Evolutionary conservation across 495 filamentous ascomycete species (phyloP).

Genomic region (Haplographium delicatum): DNA sequence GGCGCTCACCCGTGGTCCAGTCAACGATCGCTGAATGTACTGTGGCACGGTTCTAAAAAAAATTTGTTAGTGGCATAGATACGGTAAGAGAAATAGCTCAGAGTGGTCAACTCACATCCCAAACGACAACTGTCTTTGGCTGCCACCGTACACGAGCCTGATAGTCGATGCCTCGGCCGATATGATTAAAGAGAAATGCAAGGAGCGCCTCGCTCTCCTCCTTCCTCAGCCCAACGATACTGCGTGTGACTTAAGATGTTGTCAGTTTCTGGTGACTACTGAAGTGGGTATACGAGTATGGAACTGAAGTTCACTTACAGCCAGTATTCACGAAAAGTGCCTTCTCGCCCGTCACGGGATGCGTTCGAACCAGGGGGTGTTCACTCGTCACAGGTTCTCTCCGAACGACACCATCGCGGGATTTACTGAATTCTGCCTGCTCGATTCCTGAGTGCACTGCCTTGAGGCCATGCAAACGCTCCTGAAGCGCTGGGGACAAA

Average conservation of each 20-base stretch:
- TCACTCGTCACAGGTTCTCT: constrained; percentile 62
- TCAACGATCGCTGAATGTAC: constrained; percentile 54
- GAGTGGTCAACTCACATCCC: constrained; percentile 49
- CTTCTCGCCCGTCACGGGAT: constrained; percentile 79
- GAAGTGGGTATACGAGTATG: too few relatives aligned
- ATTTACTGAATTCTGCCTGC: constrained; percentile 53
- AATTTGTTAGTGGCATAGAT: background rate
- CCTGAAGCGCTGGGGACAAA: constrained; percentile 61
- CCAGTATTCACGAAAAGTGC: constrained; percentile 78
- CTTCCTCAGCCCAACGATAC: constrained; percentile 19
- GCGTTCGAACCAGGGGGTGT: constrained; percentile 72
- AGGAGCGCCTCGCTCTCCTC: constrained; percentile 77
- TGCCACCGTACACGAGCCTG: constrained; percentile 80
- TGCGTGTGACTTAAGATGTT: constrained; percentile 7
- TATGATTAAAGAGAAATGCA: constrained; percentile 83
- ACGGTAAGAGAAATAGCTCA: too few relatives aligned
- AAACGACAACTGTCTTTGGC: constrained; percentile 76
- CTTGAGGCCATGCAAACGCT: constrained; percentile 67
- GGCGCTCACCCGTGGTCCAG: constrained; percentile 56
- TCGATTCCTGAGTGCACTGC: constrained; percentile 68
- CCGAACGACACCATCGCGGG: constrained; percentile 54
- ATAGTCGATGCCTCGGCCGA: constrained; percentile 76
- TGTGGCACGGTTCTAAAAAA: constrained; percentile 17
- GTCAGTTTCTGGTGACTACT: background rate
- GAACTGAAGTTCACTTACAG: constrained; percentile 61